Conservation (phyloP, 2,329 filamentous ascomycete genomes). For the Verticillium tricorpus region DNA sequence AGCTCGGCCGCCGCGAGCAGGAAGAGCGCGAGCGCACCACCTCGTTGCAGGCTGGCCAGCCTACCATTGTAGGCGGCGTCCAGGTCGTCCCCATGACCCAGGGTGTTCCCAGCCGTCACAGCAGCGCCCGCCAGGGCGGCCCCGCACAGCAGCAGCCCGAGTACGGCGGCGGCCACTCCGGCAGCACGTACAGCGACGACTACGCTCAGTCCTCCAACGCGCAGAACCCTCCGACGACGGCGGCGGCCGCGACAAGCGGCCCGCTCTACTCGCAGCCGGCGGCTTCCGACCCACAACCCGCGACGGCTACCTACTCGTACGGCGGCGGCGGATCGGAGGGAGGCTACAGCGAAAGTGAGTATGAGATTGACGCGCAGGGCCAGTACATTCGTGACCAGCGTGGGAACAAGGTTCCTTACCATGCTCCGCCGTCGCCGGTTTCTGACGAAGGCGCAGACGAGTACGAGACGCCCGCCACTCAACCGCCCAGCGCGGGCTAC, state of each 20-base stretch:
- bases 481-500: constrained; percentile 28
- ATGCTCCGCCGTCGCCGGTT: constrained; percentile 38
- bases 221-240: constrained; percentile 29
- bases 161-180: constrained; percentile 18
- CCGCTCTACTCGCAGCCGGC: constrained; percentile 15
- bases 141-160: constrained; percentile 20
- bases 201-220: constrained; percentile 37
- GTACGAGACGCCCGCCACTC: constrained; percentile 49
- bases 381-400: constrained; percentile 57
- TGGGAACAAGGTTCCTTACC: constrained; percentile 54
- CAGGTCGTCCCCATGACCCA: constrained; percentile 93
- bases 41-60: constrained; percentile 81
- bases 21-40: constrained; percentile 84
- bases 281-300: constrained; percentile 3
- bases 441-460: constrained; percentile 53
- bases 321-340: constrained; percentile 45
- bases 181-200: constrained; percentile 27
- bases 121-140: constrained; percentile 36
- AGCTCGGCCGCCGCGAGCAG: constrained; percentile 87
- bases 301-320: constrained; percentile 5
- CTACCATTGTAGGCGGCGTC: constrained; percentile 86
- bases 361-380: constrained; percentile 58
- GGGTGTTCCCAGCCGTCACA: constrained; percentile 54
- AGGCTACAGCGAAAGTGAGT: constrained; percentile 67
- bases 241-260: constrained; percentile 19